Evolutionary conservation across 768 basidiomycete genomes (phyloP).

Genomic region (Zangia roseola): DNA sequence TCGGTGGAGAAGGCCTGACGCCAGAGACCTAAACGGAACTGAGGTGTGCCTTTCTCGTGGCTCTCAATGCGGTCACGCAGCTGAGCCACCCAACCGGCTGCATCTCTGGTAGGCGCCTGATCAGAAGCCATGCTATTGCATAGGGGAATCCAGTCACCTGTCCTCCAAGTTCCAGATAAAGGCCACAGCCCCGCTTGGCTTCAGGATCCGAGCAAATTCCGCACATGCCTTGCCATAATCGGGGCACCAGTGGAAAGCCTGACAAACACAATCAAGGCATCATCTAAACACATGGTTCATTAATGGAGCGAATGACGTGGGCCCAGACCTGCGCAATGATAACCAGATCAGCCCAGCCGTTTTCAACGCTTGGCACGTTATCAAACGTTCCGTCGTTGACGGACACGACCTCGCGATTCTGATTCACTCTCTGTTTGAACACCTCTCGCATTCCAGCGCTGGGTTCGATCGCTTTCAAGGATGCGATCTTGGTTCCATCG

Average conservation of each 20-base stretch:
- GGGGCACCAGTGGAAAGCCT: conserved; percentile 96
- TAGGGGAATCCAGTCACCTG: conserved; percentile 38
- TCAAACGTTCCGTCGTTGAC: conserved; percentile 72
- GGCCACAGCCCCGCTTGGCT: conserved; percentile 66
- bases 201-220: conserved; percentile 81
- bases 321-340: conserved; percentile 68
- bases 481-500: conserved; percentile 48
- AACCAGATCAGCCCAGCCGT: conserved; percentile 76
- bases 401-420: conserved; percentile 53
- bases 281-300: neutral
- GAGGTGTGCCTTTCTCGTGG: conserved; percentile 74
- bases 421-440: conserved; percentile 56
- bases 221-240: conserved; percentile 67
- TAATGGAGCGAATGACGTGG: neutral
- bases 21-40: conserved; percentile 80
- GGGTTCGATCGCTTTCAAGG: conserved; percentile 76
- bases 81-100: conserved; percentile 71
- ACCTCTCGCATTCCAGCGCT: conserved; percentile 80
- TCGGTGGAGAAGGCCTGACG: conserved; percentile 61
- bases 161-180: conserved; percentile 94
- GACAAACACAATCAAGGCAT: conserved; percentile 9
- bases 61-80: conserved; percentile 67
- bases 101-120: conserved; percentile 38
- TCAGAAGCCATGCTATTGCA: neutral
- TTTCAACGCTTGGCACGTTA: conserved; percentile 47